A percentile compares a stretch with the other conserved stretches of the same genome.
Conservation (phyloP, 306 rosid species). For the Vachellia pachyceras region DNA sequence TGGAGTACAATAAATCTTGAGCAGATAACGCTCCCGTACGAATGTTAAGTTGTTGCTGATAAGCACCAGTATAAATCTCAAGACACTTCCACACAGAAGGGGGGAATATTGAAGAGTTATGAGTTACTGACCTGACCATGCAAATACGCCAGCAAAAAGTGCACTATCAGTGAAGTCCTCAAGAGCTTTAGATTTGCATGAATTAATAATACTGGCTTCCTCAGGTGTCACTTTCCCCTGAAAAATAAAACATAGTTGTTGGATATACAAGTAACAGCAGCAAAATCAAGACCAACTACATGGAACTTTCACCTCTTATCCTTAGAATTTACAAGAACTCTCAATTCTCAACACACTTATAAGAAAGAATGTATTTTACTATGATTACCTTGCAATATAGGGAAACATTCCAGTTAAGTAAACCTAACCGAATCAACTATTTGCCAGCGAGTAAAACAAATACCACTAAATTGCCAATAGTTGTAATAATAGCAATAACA, state of each 20-base stretch:
- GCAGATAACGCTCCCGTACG: background rate
- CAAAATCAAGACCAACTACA: background rate
- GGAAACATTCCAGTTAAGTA: no score
- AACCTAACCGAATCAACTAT: background rate
- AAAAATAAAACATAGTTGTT: background rate
- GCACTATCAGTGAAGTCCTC: background rate
- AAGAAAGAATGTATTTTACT: background rate
- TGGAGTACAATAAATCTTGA: background rate
- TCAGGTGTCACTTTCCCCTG: background rate
- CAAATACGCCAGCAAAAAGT: background rate
- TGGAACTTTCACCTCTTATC: background rate
- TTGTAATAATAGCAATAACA: background rate
- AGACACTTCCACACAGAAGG: background rate
- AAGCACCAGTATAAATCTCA: background rate
- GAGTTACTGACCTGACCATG: conserved; percentile 3
- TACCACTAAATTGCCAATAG: background rate
- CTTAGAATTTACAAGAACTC: background rate
- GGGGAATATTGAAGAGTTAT: background rate
- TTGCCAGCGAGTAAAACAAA: background rate
- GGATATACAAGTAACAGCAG: background rate
- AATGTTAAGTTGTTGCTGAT: background rate
- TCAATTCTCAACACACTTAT: background rate
- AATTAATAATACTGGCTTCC: background rate
- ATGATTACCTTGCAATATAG: background rate
- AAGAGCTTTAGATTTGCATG: background rate